Conservation (phyloP, 495 filamentous ascomycete genomes). For the Immersiella caudata region DNA sequence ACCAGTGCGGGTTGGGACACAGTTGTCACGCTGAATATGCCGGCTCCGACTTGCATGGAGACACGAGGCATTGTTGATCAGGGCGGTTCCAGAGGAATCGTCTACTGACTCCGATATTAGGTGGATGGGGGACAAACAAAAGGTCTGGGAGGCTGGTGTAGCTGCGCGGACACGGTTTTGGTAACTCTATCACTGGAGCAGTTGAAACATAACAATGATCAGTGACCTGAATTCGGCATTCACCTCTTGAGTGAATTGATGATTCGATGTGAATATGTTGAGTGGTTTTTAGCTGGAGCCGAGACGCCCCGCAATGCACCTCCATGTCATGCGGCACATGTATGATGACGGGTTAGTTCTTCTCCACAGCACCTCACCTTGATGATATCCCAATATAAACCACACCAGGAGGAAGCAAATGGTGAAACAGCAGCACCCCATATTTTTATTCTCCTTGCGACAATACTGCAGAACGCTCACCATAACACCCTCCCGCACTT, state of each 20-base stretch:
- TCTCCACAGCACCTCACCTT: neutral
- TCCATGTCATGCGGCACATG: neutral
- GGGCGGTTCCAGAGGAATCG: neutral
- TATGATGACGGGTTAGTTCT: neutral
- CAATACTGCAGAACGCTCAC: neutral
- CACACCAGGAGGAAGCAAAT: neutral
- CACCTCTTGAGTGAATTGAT: neutral
- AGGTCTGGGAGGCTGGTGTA: constrained; percentile 6
- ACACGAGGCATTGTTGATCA: neutral
- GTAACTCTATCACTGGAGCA: constrained; percentile 22
- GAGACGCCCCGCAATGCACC: neutral
- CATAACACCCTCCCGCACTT: neutral
- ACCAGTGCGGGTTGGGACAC: constrained; percentile 1
- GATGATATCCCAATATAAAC: neutral
- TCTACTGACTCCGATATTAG: neutral
- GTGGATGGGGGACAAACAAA: neutral
- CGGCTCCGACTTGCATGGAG: neutral
- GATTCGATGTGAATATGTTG: neutral
- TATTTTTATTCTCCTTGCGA: neutral
- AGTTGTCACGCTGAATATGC: neutral
- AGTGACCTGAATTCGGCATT: constrained; percentile 9
- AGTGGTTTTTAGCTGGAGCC: neutral
- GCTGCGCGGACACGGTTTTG: constrained; percentile 15
- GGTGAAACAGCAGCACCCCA: neutral
- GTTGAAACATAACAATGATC: constrained; percentile 21